Evolutionary conservation across 768 basidiomycete species (phyloP).

Genomic region (Filobasidium floriforme): DNA sequence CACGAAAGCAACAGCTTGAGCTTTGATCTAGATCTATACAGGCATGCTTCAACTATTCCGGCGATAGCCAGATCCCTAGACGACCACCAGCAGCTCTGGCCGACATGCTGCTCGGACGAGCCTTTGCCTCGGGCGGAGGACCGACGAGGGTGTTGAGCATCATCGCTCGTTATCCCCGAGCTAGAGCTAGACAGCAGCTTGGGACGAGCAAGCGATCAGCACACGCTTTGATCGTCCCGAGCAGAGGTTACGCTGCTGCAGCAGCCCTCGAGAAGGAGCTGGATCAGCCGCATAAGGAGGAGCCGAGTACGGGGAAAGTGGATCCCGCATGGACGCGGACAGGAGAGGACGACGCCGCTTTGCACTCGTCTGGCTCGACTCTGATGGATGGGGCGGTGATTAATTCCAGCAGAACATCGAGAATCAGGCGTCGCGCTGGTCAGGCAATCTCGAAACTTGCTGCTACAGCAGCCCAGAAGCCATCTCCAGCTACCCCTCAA

Average conservation of each 20-base stretch:
- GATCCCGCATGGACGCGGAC: no score
- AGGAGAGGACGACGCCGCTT: no score
- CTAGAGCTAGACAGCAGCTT: neutral
- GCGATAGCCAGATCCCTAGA: neutral
- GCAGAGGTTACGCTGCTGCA: neutral
- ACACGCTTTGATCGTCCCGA: neutral
- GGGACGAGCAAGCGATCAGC: no score
- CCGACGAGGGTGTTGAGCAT: neutral
- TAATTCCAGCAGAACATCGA: no score
- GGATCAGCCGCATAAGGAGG: neutral
- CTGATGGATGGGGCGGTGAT: no score
- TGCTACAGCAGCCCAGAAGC: no score
- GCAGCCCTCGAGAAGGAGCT: neutral
- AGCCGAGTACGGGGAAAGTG: neutral
- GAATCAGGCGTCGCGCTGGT: no score
- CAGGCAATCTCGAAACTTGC: no score
- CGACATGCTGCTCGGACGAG: neutral
- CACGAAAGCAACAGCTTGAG: no score
- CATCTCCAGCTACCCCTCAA: no score
- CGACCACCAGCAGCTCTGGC: neutral
- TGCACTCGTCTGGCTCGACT: no score
- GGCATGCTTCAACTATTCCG: neutral
- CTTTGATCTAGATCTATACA: no score
- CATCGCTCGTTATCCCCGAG: neutral
- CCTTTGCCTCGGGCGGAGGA: neutral